A percentile compares a stretch with the other conserved stretches of the same genome.
These are phyloP conservation scores for Penicillium fimorum DNA, from an alignment of 495 filamentous ascomycete species.

Conservation along the genomic window DNA sequence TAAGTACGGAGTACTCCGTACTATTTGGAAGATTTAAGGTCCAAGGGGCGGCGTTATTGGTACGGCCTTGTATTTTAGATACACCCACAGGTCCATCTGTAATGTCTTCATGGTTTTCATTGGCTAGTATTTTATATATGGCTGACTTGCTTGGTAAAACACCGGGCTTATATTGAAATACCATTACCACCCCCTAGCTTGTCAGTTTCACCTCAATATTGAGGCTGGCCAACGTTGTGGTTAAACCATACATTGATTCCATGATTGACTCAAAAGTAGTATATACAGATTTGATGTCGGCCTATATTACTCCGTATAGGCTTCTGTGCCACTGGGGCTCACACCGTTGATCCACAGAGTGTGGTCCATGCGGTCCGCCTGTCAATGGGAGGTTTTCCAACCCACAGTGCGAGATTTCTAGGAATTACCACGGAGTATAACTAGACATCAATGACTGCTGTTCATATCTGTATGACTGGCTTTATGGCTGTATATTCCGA, in stretches of 20 bases:
- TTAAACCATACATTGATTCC: neutral
- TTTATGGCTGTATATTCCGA: neutral
- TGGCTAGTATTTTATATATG: neutral
- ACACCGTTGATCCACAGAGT: neutral
- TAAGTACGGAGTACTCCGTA: neutral
- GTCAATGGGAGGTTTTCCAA: neutral
- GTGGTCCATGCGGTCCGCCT: slow-evolving; percentile 14
- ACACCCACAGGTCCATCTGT: neutral
- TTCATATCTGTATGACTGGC: neutral
- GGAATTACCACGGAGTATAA: neutral
- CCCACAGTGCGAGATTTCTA: neutral
- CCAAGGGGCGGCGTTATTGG: neutral
- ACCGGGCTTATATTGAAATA: neutral
- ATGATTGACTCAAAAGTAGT: neutral
- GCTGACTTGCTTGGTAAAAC: neutral
- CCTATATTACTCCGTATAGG: neutral
- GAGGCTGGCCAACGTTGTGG: slow-evolving; percentile 5
- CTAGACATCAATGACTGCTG: too few relatives aligned
- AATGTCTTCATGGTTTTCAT: neutral
- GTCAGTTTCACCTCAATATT: neutral
- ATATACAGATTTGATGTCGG: neutral
- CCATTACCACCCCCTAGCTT: slow-evolving; percentile 2
- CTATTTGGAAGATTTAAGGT: neutral
- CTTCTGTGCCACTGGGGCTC: neutral
- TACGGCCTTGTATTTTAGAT: neutral